phyloP scores from a whole-genome alignment of 768 basidiomycete species.

The Omphalotus guepiniiformis region DNA sequence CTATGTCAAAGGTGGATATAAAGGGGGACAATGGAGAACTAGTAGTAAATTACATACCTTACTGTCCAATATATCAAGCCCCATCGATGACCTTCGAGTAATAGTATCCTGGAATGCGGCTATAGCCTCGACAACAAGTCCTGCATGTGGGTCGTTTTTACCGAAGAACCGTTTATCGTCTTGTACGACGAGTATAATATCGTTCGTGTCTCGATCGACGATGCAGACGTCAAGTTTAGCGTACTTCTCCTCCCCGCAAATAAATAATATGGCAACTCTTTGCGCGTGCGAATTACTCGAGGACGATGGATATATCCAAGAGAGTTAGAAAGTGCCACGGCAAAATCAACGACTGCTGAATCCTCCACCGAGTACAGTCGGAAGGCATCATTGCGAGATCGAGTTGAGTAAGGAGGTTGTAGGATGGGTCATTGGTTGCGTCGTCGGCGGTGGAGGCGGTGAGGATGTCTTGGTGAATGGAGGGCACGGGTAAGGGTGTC shows the following conservation, averaged over 20 bases:
- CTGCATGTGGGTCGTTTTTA: background rate
- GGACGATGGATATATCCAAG: conserved; percentile 14
- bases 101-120: conserved; percentile 7
- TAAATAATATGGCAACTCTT: conserved; percentile 21
- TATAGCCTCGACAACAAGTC: conserved; percentile 8
- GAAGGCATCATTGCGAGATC: conserved; percentile 19
- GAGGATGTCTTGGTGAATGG: too few relatives aligned
- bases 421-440: too few relatives aligned
- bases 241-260: conserved; percentile 22
- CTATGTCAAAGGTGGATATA: too few relatives aligned
- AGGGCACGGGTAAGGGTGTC: too few relatives aligned
- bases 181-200: conserved; percentile 24
- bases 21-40: too few relatives aligned
- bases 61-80: background rate
- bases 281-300: conserved; percentile 15
- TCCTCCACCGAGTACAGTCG: conserved; percentile 14
- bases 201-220: conserved; percentile 13
- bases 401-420: too few relatives aligned
- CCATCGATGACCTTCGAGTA: background rate
- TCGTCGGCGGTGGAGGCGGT: too few relatives aligned
- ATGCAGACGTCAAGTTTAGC: conserved; percentile 30
- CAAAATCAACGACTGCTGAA: conserved; percentile 27
- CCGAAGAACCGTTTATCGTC: conserved; percentile 3
- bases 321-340: conserved; percentile 18
- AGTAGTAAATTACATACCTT: background rate